Evolutionary conservation across 2,329 filamentous ascomycete genomes (phyloP).

Genomic region (Ophiostoma perfectum): DNA sequence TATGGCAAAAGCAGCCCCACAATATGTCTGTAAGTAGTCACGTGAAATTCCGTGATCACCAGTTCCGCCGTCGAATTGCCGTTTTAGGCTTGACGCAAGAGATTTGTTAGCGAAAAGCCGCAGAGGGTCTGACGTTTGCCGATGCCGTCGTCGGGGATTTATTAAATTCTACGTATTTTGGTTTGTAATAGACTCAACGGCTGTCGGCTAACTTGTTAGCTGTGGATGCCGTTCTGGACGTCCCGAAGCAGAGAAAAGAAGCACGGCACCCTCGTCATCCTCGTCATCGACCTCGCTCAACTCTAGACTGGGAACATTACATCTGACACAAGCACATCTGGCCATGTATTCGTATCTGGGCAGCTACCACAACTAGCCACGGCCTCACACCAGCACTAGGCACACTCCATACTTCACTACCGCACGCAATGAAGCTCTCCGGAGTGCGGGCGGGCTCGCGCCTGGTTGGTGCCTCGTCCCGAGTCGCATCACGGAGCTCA

Average conservation of each 20-base stretch:
- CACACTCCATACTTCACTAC: too few relatives aligned
- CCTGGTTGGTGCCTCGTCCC: background rate
- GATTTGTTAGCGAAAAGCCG: slow-evolving; percentile 4
- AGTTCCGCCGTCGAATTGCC: slow-evolving; percentile 2
- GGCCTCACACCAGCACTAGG: background rate
- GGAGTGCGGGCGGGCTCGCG: slow-evolving; percentile 7
- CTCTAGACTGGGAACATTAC: background rate
- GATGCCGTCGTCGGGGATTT: background rate
- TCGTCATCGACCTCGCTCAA: background rate
- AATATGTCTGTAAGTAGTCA: slow-evolving; percentile 13
- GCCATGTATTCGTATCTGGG: too few relatives aligned
- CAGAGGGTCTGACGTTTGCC: slow-evolving; percentile 8
- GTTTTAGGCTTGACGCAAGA: slow-evolving; percentile 16
- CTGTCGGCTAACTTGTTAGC: background rate
- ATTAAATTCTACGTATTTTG: background rate
- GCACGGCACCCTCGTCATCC: background rate
- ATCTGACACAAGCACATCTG: too few relatives aligned
- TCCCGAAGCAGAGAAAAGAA: background rate
- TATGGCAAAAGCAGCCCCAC: background rate
- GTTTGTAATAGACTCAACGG: slow-evolving; percentile 9
- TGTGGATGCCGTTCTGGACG: background rate
- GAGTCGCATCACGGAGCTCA: background rate
- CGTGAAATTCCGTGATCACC: slow-evolving; percentile 25
- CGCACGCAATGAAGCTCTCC: background rate
- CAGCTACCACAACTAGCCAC: background rate